Conservation (phyloP, 768 basidiomycete species). For the Terana coerulea region DNA sequence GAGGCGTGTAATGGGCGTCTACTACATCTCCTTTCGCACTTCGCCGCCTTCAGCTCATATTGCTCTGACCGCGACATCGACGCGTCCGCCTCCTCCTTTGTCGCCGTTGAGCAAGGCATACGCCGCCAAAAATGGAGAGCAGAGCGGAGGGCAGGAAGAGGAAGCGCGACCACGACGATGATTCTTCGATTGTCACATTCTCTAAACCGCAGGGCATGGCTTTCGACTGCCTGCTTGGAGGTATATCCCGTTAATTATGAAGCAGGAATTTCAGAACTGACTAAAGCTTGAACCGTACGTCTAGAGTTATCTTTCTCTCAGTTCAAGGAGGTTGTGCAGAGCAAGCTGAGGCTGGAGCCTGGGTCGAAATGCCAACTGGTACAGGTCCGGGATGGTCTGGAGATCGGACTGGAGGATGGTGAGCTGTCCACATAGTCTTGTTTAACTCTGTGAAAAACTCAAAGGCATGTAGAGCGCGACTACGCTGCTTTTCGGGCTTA, state of each 20-base stretch:
- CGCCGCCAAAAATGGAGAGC: no score
- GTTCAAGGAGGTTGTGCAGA: constrained; percentile 52
- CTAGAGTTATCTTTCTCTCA: constrained; percentile 43
- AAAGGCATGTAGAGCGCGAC: constrained; percentile 58
- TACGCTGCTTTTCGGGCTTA: constrained; percentile 66
- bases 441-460: no score
- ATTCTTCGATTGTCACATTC: constrained; percentile 33
- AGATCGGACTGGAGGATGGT: constrained; percentile 79
- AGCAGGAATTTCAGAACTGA: neutral
- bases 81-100: neutral
- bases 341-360: constrained; percentile 51
- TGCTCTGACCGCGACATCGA: constrained; percentile 2
- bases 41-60: neutral
- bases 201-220: constrained; percentile 29
- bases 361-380: constrained; percentile 35
- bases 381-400: constrained; percentile 51
- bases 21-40: neutral
- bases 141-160: constrained; percentile 22
- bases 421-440: no score
- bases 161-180: constrained; percentile 21
- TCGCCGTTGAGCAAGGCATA: no score
- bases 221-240: constrained; percentile 42
- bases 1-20: constrained; percentile 1
- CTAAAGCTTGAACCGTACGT: neutral
- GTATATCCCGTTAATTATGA: constrained; percentile 21